phyloP scores from a whole-genome alignment of 148 eudicot genomes.

The Simmondsia chinensis region DNA sequence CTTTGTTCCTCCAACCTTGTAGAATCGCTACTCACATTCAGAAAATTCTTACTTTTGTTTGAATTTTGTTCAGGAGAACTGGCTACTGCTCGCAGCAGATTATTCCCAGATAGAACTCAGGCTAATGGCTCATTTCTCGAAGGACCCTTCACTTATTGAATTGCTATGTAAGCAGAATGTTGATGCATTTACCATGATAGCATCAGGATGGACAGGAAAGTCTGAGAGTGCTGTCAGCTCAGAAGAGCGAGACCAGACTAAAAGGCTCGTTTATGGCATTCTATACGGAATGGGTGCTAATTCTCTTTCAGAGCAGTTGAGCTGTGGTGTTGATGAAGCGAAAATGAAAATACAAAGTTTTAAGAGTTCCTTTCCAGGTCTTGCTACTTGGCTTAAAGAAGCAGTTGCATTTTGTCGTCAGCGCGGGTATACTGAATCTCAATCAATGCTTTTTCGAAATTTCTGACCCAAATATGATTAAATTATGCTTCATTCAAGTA shows the following conservation, averaged over 20 bases:
- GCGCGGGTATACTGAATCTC: constrained; percentile 41
- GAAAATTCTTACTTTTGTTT: background rate
- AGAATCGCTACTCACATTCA: no score
- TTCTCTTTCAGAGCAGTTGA: constrained; percentile 80
- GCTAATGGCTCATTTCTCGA: constrained; percentile 96
- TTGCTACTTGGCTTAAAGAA: constrained; percentile 92
- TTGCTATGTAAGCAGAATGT: constrained; percentile 63
- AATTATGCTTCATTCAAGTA: no score
- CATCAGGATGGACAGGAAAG: constrained; percentile 85
- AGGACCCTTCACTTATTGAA: constrained; percentile 62
- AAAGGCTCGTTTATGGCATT: constrained; percentile 88
- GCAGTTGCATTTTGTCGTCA: constrained; percentile 71
- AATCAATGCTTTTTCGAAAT: background rate
- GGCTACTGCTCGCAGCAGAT: constrained; percentile 90
- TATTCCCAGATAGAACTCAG: constrained; percentile 97
- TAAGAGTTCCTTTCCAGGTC: constrained; percentile 78
- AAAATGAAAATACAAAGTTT: constrained; percentile 66
- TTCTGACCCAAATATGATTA: no score
- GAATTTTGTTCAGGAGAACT: constrained; percentile 57
- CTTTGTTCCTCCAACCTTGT: no score
- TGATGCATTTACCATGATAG: constrained; percentile 86
- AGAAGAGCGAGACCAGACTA: constrained; percentile 89
- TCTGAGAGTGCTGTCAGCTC: constrained; percentile 44
- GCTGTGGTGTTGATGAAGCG: constrained; percentile 76
- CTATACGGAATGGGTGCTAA: constrained; percentile 95